Conservation (phyloP, 2,329 filamentous ascomycete species). For the Arthroderma sp. region DNA sequence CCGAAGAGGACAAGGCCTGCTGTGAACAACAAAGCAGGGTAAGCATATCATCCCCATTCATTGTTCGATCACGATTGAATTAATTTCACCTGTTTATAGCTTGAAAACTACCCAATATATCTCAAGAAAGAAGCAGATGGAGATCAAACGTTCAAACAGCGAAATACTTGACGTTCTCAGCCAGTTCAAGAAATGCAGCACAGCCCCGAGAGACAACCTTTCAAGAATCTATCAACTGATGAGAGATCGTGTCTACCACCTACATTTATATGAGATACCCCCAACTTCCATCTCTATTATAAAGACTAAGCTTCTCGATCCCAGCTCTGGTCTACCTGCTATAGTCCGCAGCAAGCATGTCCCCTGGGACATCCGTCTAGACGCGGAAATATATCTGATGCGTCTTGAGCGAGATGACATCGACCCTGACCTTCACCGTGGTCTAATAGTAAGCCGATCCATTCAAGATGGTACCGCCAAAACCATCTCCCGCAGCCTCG, state of each 20-base stretch:
- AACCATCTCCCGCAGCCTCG: slow-evolving; percentile 7
- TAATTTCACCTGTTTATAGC: not conserved
- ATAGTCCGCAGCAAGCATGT: slow-evolving; percentile 4
- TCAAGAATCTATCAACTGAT: slow-evolving; percentile 3
- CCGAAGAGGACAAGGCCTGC: not conserved
- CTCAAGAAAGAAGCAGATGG: slow-evolving; percentile 3
- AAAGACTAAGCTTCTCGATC: slow-evolving; percentile 7
- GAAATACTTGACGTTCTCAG: slow-evolving; percentile 5
- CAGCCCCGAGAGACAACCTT: not conserved
- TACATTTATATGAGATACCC: slow-evolving; percentile 6
- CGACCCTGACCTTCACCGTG: slow-evolving; percentile 7
- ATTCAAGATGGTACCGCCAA: not conserved
- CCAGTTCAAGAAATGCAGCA: slow-evolving; percentile 1
- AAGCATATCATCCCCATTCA: too few species aligned
- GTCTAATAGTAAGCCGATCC: slow-evolving; percentile 3
- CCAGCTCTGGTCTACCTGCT: slow-evolving; percentile 7
- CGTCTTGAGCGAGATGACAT: slow-evolving; percentile 10
- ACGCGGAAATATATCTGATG: slow-evolving; percentile 5
- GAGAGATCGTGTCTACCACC: slow-evolving; percentile 7
- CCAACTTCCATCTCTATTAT: slow-evolving; percentile 1
- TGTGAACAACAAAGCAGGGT: too few species aligned
- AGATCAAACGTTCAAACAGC: slow-evolving; percentile 1
- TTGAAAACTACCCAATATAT: not conserved
- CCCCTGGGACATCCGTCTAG: slow-evolving; percentile 12
- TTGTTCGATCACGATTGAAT: not conserved